A percentile compares a stretch with the other conserved stretches of the same genome.
Conservation (phyloP, 2,329 filamentous ascomycete species). For the Rhynchosporium agropyri region DNA sequence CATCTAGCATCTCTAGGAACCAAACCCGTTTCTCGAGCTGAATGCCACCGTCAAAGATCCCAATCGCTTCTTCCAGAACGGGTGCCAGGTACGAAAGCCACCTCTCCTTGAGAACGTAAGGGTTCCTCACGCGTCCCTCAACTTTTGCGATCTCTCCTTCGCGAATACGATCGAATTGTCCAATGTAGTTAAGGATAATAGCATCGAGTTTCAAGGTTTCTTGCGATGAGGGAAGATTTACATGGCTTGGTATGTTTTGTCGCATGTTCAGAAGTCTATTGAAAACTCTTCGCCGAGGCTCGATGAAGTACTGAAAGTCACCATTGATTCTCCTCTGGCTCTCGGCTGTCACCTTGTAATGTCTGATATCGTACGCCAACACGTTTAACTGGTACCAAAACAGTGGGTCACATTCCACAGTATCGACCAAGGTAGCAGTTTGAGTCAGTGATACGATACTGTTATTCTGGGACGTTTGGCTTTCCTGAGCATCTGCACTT, state of each 20-base stretch:
- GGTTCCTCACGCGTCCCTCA: background rate
- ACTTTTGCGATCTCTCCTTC: too few species aligned
- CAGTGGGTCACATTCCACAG: background rate
- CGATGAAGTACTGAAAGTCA: background rate
- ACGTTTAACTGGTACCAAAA: background rate
- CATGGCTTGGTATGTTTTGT: background rate
- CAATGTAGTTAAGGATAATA: background rate
- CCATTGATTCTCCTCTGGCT: background rate
- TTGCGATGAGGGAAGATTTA: background rate
- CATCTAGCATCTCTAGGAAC: background rate
- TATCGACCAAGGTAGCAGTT: background rate
- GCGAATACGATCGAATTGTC: background rate
- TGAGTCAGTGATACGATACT: background rate
- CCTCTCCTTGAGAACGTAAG: background rate
- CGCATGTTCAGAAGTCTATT: background rate
- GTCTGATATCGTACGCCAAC: conserved; percentile 10
- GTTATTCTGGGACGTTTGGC: background rate
- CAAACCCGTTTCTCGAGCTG: conserved; percentile 9
- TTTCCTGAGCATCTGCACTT: background rate
- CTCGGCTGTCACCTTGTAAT: background rate
- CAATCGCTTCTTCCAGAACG: background rate
- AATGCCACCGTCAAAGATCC: conserved; percentile 1
- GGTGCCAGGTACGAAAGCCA: conserved; percentile 3
- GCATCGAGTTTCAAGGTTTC: background rate
- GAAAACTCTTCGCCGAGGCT: background rate